Evolutionary conservation across 2,329 filamentous ascomycete species (phyloP), one percentile per base, ranked within the genome.

Genomic region (Diaporthe velutina): DNA sequence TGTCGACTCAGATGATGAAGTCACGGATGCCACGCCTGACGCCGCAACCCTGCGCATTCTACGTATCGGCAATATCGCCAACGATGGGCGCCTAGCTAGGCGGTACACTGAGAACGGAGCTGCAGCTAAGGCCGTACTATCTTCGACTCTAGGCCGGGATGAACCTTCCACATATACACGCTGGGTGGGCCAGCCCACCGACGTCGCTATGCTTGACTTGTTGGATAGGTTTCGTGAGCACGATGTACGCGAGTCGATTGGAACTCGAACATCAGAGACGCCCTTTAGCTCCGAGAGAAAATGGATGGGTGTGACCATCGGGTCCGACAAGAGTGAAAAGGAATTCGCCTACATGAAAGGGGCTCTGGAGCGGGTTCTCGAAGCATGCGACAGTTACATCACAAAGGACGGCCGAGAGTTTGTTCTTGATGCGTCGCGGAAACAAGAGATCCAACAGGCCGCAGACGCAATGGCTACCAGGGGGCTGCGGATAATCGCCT

Each of bases 231-330:
- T 98, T 81, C 94, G 94, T 75, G 96, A 98, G 83, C 94, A 98
- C 78, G 97, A 99, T 84, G 92, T 97, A 60, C 93, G 97, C 76
- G 93, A 97, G 61, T 93, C 94, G 13, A 91, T 98, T 71, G 95
- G 95, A n/a, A 89, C 90, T 42, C 93, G 96, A 66, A 90, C 93
- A 42, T 92, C 92, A 57, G 97, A 99, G 83, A 96, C 95, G 0
- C 96, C 97, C 0, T 99, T 99, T 84, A 98, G 96, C 82, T 99
- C 97, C 1, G 95, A 98, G 82, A 91, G 96, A 74, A 99, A 99
- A 84, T 99, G 96, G 96, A 99, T 99, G 97, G 97, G 97, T 45
- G 96, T 98, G 38, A 93, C 95, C 2, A 94, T 98, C 78, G 92
- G 91, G 57, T 86, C 88, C 30, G 88, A 91, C 64, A 88, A 87